These are phyloP conservation scores for Neofusicoccum kwambonambiense DNA, from an alignment of 2,329 filamentous ascomycete species.

Conservation along the genomic window DNA sequence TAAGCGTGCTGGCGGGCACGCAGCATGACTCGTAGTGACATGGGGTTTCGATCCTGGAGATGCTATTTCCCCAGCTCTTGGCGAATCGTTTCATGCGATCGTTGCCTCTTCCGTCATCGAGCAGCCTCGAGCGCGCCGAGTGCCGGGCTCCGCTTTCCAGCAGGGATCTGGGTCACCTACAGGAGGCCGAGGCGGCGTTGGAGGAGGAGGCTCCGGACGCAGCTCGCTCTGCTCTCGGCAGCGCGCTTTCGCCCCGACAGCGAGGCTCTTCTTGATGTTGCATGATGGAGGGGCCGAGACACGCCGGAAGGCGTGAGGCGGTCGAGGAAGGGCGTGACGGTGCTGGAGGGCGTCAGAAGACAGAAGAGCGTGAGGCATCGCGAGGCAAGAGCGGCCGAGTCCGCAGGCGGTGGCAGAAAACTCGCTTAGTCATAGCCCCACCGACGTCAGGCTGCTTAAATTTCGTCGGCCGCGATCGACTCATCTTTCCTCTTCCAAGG, in stretches of 20 bases:
- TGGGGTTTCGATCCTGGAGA: background rate
- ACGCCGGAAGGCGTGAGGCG: background rate
- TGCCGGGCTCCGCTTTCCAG: background rate
- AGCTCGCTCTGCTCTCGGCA: background rate
- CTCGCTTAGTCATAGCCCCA: constrained; percentile 6
- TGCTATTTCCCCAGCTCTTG: constrained; percentile 2
- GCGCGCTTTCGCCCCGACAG: too few relatives aligned
- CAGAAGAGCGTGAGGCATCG: background rate
- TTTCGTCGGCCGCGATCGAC: background rate
- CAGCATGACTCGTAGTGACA: background rate
- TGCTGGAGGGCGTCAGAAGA: background rate
- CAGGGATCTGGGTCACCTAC: background rate
- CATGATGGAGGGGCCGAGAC: background rate
- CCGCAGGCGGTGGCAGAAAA: constrained; percentile 14
- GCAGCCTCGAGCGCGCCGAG: background rate
- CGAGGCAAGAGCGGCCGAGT: background rate
- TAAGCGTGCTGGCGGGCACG: background rate
- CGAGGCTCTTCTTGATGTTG: background rate
- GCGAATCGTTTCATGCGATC: background rate
- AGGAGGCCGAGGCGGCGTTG: background rate
- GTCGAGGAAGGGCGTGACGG: background rate
- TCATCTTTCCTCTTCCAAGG: constrained; percentile 57
- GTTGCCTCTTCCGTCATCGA: background rate
- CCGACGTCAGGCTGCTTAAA: constrained; percentile 10
- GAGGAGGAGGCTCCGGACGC: background rate